These are phyloP conservation scores for Vickermania ingenoplastis DNA, from an alignment of 208 protist genomes.

Conservation along the genomic window DNA sequence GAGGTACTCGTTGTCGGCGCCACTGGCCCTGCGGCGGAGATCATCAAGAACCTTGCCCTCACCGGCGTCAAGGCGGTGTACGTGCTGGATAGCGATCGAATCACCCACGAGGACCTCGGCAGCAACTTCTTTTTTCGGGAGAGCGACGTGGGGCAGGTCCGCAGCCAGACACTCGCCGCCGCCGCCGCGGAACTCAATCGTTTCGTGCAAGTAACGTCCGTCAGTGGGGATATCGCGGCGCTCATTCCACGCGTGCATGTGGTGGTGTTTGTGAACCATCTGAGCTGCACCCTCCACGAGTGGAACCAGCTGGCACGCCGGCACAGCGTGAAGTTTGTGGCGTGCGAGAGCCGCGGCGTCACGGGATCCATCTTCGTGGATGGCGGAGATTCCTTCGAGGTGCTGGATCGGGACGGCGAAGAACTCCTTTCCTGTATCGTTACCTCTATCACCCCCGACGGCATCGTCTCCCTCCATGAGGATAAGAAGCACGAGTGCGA, in stretches of 20 bases:
- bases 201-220: constrained; percentile 63
- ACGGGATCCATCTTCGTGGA: constrained; percentile 80
- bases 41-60: constrained; percentile 87
- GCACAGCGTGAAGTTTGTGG: constrained; percentile 65
- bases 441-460: constrained; percentile 51
- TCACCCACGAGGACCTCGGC: constrained; percentile 46
- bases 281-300: constrained; percentile 34
- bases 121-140: constrained; percentile 76
- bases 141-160: constrained; percentile 47
- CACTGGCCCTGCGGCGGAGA: constrained; percentile 72
- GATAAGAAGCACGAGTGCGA: constrained; percentile 85
- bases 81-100: constrained; percentile 39
- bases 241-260: constrained; percentile 44
- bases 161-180: constrained; percentile 36
- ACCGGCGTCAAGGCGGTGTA: constrained; percentile 68
- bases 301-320: constrained; percentile 49
- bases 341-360: constrained; percentile 75
- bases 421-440: constrained; percentile 75
- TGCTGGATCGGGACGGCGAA: constrained; percentile 82
- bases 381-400: constrained; percentile 38
- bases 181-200: constrained; percentile 83
- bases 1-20: constrained; percentile 82
- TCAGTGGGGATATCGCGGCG: constrained; percentile 10
- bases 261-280: constrained; percentile 70
- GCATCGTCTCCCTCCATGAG: constrained; percentile 75